phyloP scores from a whole-genome alignment of 768 basidiomycete species.

The Tylopilus subfusipes region DNA sequence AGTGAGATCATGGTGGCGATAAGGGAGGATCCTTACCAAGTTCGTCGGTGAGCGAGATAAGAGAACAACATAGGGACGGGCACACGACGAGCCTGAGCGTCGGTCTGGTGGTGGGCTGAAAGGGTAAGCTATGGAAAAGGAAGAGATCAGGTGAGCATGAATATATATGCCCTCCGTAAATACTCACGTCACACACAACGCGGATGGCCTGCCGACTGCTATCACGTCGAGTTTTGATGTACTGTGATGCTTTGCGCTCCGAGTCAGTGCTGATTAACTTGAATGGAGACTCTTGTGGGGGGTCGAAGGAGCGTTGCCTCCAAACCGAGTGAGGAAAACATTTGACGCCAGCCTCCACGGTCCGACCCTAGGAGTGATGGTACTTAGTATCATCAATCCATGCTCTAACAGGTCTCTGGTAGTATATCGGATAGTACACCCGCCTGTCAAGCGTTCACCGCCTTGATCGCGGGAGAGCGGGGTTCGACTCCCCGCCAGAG shows the following conservation, averaged over 20 bases:
- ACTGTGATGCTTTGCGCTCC: background rate
- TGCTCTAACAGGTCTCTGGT: no score
- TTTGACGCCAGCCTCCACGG: no score
- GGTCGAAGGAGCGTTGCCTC: no score
- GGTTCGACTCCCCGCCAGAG: slow-evolving; percentile 48
- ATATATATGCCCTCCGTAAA: background rate
- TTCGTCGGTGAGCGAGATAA: slow-evolving; percentile 34
- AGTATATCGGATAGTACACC: slow-evolving; percentile 52
- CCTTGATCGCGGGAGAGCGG: slow-evolving; percentile 39
- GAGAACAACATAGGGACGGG: slow-evolving; percentile 31
- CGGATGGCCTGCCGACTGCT: background rate
- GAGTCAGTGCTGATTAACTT: no score
- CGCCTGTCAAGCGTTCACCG: no score
- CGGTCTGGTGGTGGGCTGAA: background rate
- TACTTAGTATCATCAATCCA: no score
- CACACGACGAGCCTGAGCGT: background rate
- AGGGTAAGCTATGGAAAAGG: background rate
- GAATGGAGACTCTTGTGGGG: no score
- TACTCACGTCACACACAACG: background rate
- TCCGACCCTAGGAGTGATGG: no score
- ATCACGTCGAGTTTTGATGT: background rate
- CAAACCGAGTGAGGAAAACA: no score
- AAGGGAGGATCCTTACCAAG: slow-evolving; percentile 29
- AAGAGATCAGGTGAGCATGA: background rate
- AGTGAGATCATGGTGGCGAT: background rate